A percentile compares a stretch with the other conserved stretches of the same genome.
Conservation (phyloP, 257 asterid genomes). For the Przewalskia tangutica region DNA sequence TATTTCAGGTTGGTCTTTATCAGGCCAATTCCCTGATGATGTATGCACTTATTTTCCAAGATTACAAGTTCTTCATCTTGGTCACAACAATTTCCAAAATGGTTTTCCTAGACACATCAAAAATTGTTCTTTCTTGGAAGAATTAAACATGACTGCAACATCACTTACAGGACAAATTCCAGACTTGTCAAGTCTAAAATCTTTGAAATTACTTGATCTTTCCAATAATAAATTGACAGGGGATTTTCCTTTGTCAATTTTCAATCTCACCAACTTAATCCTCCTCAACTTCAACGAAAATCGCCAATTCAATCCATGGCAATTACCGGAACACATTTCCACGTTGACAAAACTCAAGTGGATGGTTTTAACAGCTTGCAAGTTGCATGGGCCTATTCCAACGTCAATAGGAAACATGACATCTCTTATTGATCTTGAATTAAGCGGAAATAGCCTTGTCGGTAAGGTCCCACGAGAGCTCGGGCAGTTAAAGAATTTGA, state of each 20-base stretch:
- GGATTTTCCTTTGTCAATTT: constrained; percentile 55
- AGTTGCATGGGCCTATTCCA: constrained; percentile 47
- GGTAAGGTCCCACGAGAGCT: constrained; percentile 61
- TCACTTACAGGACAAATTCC: constrained; percentile 51
- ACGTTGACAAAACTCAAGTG: constrained; percentile 31
- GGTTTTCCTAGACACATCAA: constrained; percentile 44
- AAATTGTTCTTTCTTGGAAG: constrained; percentile 47
- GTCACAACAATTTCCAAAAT: constrained; percentile 39
- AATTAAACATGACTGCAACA: constrained; percentile 35
- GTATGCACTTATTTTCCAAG: constrained; percentile 56
- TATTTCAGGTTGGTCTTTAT: constrained; percentile 50
- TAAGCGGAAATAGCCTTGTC: constrained; percentile 47
- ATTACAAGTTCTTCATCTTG: constrained; percentile 39
- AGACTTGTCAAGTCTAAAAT: constrained; percentile 44
- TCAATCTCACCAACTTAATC: constrained; percentile 59
- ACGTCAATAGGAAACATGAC: constrained; percentile 51
- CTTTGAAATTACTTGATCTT: constrained; percentile 48
- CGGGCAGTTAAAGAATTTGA: constrained; percentile 42
- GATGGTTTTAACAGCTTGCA: constrained; percentile 53
- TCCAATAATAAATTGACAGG: constrained; percentile 57
- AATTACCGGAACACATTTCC: constrained; percentile 41
- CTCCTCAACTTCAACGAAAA: constrained; percentile 53
- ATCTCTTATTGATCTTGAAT: constrained; percentile 64
- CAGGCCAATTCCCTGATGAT: constrained; percentile 50
- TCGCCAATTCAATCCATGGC: constrained; percentile 37